Base-by-base conservation (phyloP, 805 yeast species). In the Metschnikowia gelsemii region DNA sequence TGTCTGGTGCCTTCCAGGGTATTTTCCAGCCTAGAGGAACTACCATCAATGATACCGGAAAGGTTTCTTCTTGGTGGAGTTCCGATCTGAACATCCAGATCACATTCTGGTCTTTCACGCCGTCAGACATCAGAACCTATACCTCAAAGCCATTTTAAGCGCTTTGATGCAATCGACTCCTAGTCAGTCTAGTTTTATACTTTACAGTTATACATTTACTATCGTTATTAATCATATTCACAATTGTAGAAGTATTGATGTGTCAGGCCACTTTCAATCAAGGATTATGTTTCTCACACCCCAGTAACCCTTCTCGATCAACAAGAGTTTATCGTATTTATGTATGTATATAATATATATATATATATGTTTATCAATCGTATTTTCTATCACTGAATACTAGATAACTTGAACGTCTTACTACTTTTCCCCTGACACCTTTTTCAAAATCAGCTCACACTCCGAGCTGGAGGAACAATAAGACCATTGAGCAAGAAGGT, bases 1-100 rank as follows among this genome's bases (percentile, higher is more conserved):
- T 57, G 23, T 54, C 58, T 36, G 74, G 75, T 55, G 63, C 67
- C 19, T 66, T 72, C 54, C 58, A 70, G 25, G 96, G 96, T 62
- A 65, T 91, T 49, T 77, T 91, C 75, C 99, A 91, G 72, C 97
- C 96, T 67, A 85, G 88, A 72, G 79, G 81, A 51, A 78, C 76
- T 58, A 65, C 72, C 56, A 82, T 87, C 70, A 87, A 90, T 61
- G 98, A 90, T 64, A 91, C 98, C 50, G 87, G 89, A 62, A 55
- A 52, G 32, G 55, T 50, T 8, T 50, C 55, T 8, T 44, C 54
- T 5, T 52, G 56, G 56, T 52, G 56, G 56, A 47, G 47, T 31
- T 33, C 46, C 13, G 40, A 27, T 25, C 45, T 40, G 17, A 38
- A 17, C 9, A 27, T 32, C 17, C 64, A 69, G 50, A 59, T 65